Base-by-base conservation (phyloP, 2,329 filamentous ascomycete species). In the Trichoderma brevicompactum region DNA sequence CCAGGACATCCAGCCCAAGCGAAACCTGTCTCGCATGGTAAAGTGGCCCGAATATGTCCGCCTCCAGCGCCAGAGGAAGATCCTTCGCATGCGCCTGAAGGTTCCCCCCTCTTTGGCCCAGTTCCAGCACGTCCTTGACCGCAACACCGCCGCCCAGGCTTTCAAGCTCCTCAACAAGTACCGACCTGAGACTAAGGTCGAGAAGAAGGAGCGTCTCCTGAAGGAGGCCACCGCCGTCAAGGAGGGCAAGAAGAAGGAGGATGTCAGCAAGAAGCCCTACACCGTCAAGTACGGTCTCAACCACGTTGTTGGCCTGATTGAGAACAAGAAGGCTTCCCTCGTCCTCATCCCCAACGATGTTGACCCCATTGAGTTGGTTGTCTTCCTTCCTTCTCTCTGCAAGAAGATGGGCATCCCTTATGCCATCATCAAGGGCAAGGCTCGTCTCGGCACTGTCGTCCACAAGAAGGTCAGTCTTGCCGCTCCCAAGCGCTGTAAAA, bases 101-200 rank as follows among this genome's bases (percentile, higher is more conserved):
- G 95, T 99, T 70, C 95, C 95, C 70, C 95, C 96, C 78, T 90
- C 94, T 75, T 93, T 99, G 76, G 89, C 94, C 74, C 95, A 99
- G 87, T 99, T 98, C 90, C 90, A 93, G 85, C 91, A 94, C 82
- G 93, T 96, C 75, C 91, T 98, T 76, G 92, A 96, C 88, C 91
- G 92, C 84, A 96, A 96, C 88, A 92, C 94, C 73, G 96, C 96
- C 74, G 92, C 93, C 76, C 94, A 98, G 86, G 87, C 92, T 72
- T 95, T 99, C 88, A 98, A 98, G 89, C 90, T 99, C 79, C 92
- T 99, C 79, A 96, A 97, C 92, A 99, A 99, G 89, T 99, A 99
- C 91, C 93, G 94, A 77, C 95, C 95, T 74, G 95, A 99, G 89
- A 96, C 92, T 82, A 98, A 97, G 90, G 85, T 87, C 76, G 94